phyloP scores from a whole-genome alignment of 345 rosid species.

The Gossypium bickii region DNA sequence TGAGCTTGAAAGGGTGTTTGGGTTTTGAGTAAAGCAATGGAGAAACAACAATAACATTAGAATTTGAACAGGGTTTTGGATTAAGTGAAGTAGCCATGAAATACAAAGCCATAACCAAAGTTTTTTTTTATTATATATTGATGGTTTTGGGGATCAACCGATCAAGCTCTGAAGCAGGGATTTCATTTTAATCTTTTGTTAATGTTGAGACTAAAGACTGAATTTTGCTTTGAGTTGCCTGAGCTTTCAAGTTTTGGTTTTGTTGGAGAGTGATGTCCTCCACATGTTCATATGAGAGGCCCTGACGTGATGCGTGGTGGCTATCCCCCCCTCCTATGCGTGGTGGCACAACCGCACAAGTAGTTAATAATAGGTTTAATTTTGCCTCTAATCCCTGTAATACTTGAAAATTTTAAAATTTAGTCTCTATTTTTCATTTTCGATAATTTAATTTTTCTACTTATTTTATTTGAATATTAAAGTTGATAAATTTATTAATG shows the following conservation, averaged over 20 bases:
- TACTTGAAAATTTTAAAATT: too few species aligned
- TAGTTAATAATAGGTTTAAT: too few species aligned
- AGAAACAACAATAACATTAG: constrained; percentile 5
- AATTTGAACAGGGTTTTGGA: constrained; percentile 13
- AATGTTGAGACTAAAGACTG: neutral
- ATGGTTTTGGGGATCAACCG: neutral
- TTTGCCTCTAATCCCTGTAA: too few species aligned
- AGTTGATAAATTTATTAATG: too few species aligned
- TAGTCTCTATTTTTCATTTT: too few species aligned
- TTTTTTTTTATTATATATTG: neutral
- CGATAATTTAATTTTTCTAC: too few species aligned
- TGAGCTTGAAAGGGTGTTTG: constrained; percentile 22
- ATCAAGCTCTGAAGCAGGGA: neutral
- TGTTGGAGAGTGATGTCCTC: neutral
- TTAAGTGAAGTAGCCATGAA: constrained; percentile 24
- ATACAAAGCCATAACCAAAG: constrained; percentile 34
- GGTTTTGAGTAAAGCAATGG: constrained; percentile 21
- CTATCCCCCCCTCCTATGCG: neutral
- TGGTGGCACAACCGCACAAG: neutral
- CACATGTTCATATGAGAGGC: neutral
- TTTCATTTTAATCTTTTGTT: neutral
- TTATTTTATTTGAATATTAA: too few species aligned
- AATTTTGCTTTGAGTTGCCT: neutral
- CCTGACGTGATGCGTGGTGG: neutral
- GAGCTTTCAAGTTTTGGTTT: neutral